Evolutionary conservation across 164 flowering plant species (phyloP).

Genomic region (Pachysandra terminalis): DNA sequence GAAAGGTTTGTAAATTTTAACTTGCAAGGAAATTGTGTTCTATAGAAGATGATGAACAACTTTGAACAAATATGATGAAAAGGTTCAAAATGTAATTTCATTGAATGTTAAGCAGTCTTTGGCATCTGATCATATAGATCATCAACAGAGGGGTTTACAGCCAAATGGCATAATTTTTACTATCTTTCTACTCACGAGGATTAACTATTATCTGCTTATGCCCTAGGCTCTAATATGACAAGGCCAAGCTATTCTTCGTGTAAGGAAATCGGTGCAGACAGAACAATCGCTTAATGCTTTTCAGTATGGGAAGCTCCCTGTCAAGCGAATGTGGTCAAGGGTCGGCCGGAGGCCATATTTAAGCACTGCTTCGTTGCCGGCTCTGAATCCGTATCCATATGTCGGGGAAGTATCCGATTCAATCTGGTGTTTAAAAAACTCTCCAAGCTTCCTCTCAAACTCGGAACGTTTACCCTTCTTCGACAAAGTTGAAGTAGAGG

Average conservation of each 20-base stretch:
- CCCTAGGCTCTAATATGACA: slow-evolving; percentile 24
- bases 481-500: slow-evolving; percentile 35
- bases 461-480: slow-evolving; percentile 53
- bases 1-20: too few relatives aligned
- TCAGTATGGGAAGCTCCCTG: slow-evolving; percentile 67
- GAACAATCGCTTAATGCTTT: neutral
- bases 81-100: too few relatives aligned
- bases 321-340: slow-evolving; percentile 72
- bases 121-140: too few relatives aligned
- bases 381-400: slow-evolving; percentile 89
- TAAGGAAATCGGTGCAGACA: neutral
- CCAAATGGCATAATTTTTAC: too few relatives aligned
- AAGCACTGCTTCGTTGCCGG: slow-evolving; percentile 66
- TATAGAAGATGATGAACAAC: too few relatives aligned
- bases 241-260: slow-evolving; percentile 10
- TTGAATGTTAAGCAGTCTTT: too few relatives aligned
- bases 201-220: slow-evolving; percentile 16
- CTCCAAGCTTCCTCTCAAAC: slow-evolving; percentile 81
- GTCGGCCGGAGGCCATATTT: slow-evolving; percentile 69
- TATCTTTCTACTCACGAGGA: neutral
- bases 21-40: too few relatives aligned
- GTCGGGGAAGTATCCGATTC: slow-evolving; percentile 82
- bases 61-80: too few relatives aligned
- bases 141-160: too few relatives aligned
- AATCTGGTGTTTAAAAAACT: slow-evolving; percentile 89